Percentiles rank a stretch among this genome's conserved stretches.
These are phyloP conservation scores for Phoma sp. DNA, from an alignment of 2,329 filamentous ascomycete genomes.

Conservation along the genomic window DNA sequence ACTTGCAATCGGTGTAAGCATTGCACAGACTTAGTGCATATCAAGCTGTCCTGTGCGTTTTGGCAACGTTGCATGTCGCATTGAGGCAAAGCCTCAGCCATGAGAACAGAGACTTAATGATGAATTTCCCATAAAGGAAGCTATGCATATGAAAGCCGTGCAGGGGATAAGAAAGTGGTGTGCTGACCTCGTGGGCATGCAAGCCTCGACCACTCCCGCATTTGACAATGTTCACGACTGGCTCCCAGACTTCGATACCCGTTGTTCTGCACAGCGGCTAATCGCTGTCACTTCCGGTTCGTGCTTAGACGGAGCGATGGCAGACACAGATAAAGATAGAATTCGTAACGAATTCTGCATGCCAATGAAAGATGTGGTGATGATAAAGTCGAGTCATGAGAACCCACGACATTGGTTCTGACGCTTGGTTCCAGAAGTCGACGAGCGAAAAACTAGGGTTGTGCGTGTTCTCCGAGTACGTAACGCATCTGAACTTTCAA, in stretches of 20 bases:
- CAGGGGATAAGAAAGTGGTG: background rate
- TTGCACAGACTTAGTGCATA: background rate
- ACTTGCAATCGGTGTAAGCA: background rate
- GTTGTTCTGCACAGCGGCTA: background rate
- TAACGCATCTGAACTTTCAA: background rate
- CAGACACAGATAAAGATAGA: background rate
- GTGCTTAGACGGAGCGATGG: background rate
- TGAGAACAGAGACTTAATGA: background rate
- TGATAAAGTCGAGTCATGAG: background rate
- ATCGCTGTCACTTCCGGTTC: background rate
- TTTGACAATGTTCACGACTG: background rate
- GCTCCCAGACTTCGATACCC: background rate
- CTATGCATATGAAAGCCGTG: background rate
- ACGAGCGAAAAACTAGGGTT: background rate
- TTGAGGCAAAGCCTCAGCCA: background rate
- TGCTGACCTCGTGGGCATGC: conserved; percentile 2
- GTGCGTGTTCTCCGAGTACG: background rate
- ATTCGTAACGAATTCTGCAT: background rate
- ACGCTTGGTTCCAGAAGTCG: background rate
- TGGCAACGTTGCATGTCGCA: too few relatives aligned
- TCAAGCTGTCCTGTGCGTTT: background rate
- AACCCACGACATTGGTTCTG: background rate
- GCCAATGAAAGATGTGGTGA: background rate
- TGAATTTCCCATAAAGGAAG: background rate
- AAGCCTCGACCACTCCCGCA: background rate